Evolutionary conservation across 768 basidiomycete genomes (phyloP).

Genomic region (Nevesoporus exiguus): DNA sequence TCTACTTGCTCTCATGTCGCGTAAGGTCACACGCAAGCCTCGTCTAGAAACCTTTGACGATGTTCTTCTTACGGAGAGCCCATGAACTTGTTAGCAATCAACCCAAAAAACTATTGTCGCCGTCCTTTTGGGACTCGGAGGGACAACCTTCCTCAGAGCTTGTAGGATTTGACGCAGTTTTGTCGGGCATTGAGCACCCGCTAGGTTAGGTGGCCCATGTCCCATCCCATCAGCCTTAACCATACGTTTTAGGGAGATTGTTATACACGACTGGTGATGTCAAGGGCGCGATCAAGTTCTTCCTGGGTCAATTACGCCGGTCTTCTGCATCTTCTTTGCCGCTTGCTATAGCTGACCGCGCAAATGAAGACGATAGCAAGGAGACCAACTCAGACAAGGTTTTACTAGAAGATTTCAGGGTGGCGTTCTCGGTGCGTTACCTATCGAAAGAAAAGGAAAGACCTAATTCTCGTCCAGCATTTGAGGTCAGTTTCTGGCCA

Average conservation of each 20-base stretch:
- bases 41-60: constrained; percentile 78
- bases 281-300: constrained; percentile 70
- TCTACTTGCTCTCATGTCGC: constrained; percentile 3
- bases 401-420: constrained; percentile 82
- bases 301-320: constrained; percentile 66
- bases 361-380: constrained; percentile 27
- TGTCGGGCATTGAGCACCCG: constrained; percentile 75
- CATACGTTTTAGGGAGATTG: constrained; percentile 59
- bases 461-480: constrained; percentile 50
- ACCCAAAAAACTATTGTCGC: constrained; percentile 60
- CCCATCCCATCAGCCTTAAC: constrained; percentile 6
- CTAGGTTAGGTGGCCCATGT: constrained; percentile 46
- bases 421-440: constrained; percentile 73
- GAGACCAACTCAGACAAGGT: constrained; percentile 55
- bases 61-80: constrained; percentile 74
- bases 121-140: constrained; percentile 79
- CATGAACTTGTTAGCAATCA: constrained; percentile 55
- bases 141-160: constrained; percentile 38
- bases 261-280: constrained; percentile 90
- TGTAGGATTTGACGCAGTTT: constrained; percentile 57
- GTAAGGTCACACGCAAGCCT: neutral
- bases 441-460: neutral
- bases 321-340: constrained; percentile 27
- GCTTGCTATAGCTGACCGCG: constrained; percentile 13
- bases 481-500: constrained; percentile 56